Conservation (phyloP, 2,329 filamentous ascomycete species). For the Mycocentrospora acerina region DNA sequence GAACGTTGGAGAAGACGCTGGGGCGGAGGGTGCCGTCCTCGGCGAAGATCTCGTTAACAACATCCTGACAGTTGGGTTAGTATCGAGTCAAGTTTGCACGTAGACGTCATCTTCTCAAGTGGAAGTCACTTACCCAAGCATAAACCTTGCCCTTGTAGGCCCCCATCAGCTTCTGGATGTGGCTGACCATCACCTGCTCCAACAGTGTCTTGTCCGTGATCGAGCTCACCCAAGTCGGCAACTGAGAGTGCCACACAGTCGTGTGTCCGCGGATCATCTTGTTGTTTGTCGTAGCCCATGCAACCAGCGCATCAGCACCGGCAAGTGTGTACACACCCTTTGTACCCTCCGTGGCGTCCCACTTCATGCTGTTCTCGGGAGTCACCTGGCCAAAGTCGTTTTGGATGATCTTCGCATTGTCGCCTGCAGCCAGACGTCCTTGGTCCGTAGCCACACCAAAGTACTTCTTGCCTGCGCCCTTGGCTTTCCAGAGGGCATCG, state of each 20-base stretch:
- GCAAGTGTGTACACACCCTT: conserved; percentile 51
- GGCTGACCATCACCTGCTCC: conserved; percentile 60
- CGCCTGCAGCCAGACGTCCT: conserved; percentile 52
- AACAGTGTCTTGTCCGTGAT: conserved; percentile 57
- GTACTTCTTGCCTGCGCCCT: conserved; percentile 60
- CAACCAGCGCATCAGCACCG: conserved; percentile 59
- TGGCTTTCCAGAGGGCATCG: conserved; percentile 57
- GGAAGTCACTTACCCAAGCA: conserved; percentile 45
- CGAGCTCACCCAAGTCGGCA: conserved; percentile 58
- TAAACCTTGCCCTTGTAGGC: conserved; percentile 67
- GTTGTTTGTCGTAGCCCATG: conserved; percentile 59
- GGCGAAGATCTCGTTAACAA: conserved; percentile 66
- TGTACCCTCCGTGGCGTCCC: conserved; percentile 58
- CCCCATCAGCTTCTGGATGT: conserved; percentile 59
- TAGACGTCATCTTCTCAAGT: no score
- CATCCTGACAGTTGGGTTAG: conserved; percentile 49
- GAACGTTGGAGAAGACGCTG: conserved; percentile 66
- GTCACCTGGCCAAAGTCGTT: conserved; percentile 66
- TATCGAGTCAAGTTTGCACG: no score
- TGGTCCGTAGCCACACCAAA: conserved; percentile 63
- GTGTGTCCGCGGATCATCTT: conserved; percentile 67
- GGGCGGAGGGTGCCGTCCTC: conserved; percentile 61
- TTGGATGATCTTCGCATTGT: conserved; percentile 60
- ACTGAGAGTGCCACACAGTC: conserved; percentile 62
- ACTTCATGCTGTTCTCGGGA: conserved; percentile 72